Evolutionary conservation across 176 grass and related monocot species (phyloP).

Genomic region (Luzula sylvatica): DNA sequence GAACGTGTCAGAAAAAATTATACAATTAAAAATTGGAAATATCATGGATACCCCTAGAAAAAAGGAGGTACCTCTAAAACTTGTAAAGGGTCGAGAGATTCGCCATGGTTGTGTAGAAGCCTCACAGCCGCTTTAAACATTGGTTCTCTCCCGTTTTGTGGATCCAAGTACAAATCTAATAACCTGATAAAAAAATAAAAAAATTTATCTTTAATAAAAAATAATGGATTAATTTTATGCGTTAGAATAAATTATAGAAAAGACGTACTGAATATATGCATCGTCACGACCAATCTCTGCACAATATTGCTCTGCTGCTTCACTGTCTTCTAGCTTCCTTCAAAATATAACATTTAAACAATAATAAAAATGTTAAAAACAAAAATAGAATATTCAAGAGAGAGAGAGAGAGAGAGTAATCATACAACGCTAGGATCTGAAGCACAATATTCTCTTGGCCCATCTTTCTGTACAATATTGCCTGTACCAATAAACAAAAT

Average conservation of each 20-base stretch:
- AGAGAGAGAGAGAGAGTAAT: slow-evolving; percentile 2
- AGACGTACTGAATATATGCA: slow-evolving; percentile 99
- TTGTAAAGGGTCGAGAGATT: slow-evolving; percentile 90
- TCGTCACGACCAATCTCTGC: slow-evolving; percentile 91
- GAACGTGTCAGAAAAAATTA: background rate
- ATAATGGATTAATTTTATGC: background rate
- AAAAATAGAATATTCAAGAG: background rate
- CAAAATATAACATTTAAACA: slow-evolving; percentile 23
- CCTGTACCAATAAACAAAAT: slow-evolving; percentile 36
- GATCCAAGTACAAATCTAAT: slow-evolving; percentile 95
- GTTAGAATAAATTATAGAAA: slow-evolving; percentile 16
- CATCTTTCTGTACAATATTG: slow-evolving; percentile 97
- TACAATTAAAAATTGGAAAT: too few species aligned
- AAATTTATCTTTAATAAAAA: background rate
- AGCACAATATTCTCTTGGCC: slow-evolving; percentile 96
- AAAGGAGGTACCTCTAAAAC: slow-evolving; percentile 72
- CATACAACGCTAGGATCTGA: slow-evolving; percentile 99
- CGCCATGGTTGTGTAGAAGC: slow-evolving; percentile 92
- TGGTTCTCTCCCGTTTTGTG: slow-evolving; percentile 83
- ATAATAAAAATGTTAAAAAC: slow-evolving; percentile 6
- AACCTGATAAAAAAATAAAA: slow-evolving; percentile 32
- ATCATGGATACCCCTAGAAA: background rate
- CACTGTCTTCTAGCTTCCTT: slow-evolving; percentile 91
- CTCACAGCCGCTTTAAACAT: slow-evolving; percentile 95
- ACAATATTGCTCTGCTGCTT: slow-evolving; percentile 97